Evolutionary conservation across 768 basidiomycete genomes (phyloP), one percentile per base, ranked within the genome.

Genomic region (Phaffia tasmanica): DNA sequence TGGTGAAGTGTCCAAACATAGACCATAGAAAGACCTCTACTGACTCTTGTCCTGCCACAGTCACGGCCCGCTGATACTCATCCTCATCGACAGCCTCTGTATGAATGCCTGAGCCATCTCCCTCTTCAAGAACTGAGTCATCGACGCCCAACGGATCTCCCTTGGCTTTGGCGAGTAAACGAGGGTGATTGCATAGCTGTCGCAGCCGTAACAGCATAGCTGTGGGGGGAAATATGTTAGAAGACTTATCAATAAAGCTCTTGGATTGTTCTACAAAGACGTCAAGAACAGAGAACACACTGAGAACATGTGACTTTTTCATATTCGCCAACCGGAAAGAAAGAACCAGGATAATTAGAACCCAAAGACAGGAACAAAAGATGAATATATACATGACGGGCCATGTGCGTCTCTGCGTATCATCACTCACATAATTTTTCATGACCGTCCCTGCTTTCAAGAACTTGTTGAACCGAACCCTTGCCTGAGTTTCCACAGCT

Each of bases 391-490:
- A 62, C 25, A 29, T 57, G 27, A 8, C 25, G 9, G 16, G 56
- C 9, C 56, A 57, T 8, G 16, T 57, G 27, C 15, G 25, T 29
- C 19, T 32, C 18, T 7, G 27, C 56, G 25, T 27, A 18, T n/a
- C 16, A 27, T 19, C 7, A 57, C 56, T 57, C n/a, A 57, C 59
- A 29, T 54, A 54, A 29, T 68, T 68, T 51, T 63, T 63, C 29
- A 69, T 51, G 16, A 69, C 67, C 0, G 62, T 64, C 42, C 67
- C 67, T 6, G 62, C 63, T 48, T 51, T 51, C 27, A 69, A 63
- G 62, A 63, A 69, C 23, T 81, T 77, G 72, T 87, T 87, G 78
- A 88, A 87, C 32, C 77, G 81, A 1, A 81, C 81, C 69, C 85
- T 84, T 55, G 81, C 72, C 19, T 72, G 64, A 3, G 57, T 64